Conservation (phyloP, 2,329 filamentous ascomycete genomes). For the Metarhizium humberi region DNA sequence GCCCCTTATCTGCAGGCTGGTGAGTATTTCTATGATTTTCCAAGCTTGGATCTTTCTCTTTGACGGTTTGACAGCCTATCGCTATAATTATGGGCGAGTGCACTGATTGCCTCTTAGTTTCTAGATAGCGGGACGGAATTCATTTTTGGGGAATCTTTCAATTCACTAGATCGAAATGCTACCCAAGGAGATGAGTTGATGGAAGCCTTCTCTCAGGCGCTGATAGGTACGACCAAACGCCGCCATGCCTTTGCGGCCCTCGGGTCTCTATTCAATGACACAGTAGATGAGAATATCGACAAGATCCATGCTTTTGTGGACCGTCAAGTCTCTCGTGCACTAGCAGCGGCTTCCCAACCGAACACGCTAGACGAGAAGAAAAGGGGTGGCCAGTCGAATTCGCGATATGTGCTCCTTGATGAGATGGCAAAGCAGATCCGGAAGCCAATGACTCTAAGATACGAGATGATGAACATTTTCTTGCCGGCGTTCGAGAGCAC, state of each 20-base stretch:
- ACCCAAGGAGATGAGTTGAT: conserved; percentile 4
- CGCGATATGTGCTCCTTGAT: conserved; percentile 4
- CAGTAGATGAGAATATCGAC: conserved; percentile 1
- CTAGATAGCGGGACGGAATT: conserved; percentile 7
- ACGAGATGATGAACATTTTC: conserved; percentile 7
- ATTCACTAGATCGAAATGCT: background rate
- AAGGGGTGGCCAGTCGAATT: background rate
- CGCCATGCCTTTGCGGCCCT: background rate
- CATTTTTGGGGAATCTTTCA: conserved; percentile 4
- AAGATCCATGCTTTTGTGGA: conserved; percentile 6
- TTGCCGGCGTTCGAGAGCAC: conserved; percentile 5
- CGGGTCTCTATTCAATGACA: background rate
- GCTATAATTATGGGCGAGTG: background rate
- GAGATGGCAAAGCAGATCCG: conserved; percentile 3
- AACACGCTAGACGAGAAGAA: background rate
- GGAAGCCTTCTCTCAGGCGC: background rate
- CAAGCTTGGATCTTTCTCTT: background rate
- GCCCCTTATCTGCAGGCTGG: conserved; percentile 3
- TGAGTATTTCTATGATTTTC: background rate
- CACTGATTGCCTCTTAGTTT: conserved; percentile 1
- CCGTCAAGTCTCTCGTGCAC: conserved; percentile 3
- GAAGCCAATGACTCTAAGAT: conserved; percentile 1
- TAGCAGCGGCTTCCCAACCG: background rate
- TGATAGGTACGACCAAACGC: conserved; percentile 2
- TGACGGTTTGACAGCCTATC: background rate